These are phyloP conservation scores for Pneumocystis wakefieldiae DNA, from an alignment of 1,139 yeast species.

Conservation along the genomic window DNA sequence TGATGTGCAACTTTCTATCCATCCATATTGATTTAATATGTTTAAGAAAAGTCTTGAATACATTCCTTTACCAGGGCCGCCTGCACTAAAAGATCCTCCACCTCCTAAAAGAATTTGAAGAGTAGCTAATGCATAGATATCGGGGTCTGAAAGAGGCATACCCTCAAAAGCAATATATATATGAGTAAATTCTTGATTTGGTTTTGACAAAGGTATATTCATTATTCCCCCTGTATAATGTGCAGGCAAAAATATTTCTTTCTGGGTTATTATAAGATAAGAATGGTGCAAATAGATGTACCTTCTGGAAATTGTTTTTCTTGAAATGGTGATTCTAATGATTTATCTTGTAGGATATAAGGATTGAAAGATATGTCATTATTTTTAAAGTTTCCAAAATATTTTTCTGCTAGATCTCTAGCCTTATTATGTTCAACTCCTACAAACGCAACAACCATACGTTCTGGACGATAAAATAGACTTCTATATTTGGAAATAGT, in stretches of 20 bases:
- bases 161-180: slow-evolving; percentile 85
- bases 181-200: slow-evolving; percentile 50
- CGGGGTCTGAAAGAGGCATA: slow-evolving; percentile 66
- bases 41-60: slow-evolving; percentile 84
- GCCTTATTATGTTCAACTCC: slow-evolving; percentile 70
- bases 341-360: neutral
- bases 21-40: slow-evolving; percentile 81
- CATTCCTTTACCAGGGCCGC: slow-evolving; percentile 99
- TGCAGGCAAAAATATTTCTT: slow-evolving; percentile 26
- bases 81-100: slow-evolving; percentile 95
- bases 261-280: neutral
- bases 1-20: slow-evolving; percentile 74
- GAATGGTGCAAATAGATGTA: neutral
- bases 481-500: slow-evolving; percentile 49
- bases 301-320: neutral
- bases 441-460: slow-evolving; percentile 73
- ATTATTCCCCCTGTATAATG: slow-evolving; percentile 66
- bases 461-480: slow-evolving; percentile 61
- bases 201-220: slow-evolving; percentile 24
- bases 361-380: neutral
- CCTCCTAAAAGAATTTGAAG: slow-evolving; percentile 91
- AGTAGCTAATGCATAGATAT: slow-evolving; percentile 79
- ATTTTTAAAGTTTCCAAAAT: slow-evolving; percentile 47
- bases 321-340: neutral
- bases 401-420: slow-evolving; percentile 42